Evolutionary conservation across 495 filamentous ascomycete species (phyloP), one percentile per base, ranked within the genome.

Genomic region (Neurospora pannonica): DNA sequence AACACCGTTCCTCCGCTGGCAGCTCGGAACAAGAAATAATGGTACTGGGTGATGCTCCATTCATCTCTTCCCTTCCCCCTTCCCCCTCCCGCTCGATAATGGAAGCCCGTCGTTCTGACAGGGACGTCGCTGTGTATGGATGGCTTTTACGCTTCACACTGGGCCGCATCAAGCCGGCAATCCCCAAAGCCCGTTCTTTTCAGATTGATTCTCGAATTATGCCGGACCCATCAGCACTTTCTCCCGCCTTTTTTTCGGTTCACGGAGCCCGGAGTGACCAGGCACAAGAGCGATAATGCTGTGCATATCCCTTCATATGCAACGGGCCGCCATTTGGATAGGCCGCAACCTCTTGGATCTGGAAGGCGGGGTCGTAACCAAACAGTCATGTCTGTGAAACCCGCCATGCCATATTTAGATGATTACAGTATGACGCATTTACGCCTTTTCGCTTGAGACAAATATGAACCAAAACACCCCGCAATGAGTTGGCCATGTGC

Each of bases 401-500:
- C 69, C 46, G 75, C 72, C 43, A 70, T 70, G 71, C 78, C 79
- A 79, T 81, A 75, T 76, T 71, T 71, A 38, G 13, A 21, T 34
- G 31, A 76, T 78, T 78, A 77, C 75, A 78, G 76, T 80, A 82
- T 82, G 83, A 38, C 38, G 73, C 70, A 70, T 74, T 31, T 74
- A 73, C 72, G 75, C 74, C 75, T 46, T 71, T 72, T 43, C 10
- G 38, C 19, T 13, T 31, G 19, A 24, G 71, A 70, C 38, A 21
- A 46, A 75, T 69, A 72, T 71, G 28, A 71, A 46, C 74, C 73
- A 71, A 80, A 87, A 87, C 85, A 83, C 82, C 84, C 81, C 82
- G 83, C 85, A 85, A 83, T 87, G 85, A 85, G 84, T 82, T 80
- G 81, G 42, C 37, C n/a, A 24, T 38, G 69, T 48, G 71, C 75